phyloP scores from a whole-genome alignment of 2,329 filamentous ascomycete species.

The Fusarium graminum region DNA sequence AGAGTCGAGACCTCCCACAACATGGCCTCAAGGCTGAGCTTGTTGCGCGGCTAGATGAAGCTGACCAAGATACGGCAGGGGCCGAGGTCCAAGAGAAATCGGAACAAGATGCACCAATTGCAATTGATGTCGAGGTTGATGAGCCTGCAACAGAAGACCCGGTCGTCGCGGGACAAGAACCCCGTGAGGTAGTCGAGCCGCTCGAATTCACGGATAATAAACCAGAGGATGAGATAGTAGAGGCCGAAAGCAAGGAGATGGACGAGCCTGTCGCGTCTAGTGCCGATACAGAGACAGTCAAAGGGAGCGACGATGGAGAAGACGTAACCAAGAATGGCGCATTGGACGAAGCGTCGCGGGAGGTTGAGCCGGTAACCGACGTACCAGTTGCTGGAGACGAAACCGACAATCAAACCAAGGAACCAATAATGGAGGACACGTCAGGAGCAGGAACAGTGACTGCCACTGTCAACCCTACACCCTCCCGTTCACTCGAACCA shows the following conservation, averaged over 20 bases:
- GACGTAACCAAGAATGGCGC: conserved; percentile 26
- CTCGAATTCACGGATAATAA: conserved; percentile 19
- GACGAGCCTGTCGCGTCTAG: not conserved
- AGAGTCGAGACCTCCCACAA: conserved; percentile 75
- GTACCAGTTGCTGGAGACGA: conserved; percentile 22
- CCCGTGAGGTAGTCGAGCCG: conserved; percentile 15
- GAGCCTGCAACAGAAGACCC: conserved; percentile 13
- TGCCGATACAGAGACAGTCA: conserved; percentile 12
- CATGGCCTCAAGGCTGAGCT: conserved; percentile 80
- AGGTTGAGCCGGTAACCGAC: conserved; percentile 6
- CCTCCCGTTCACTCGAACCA: conserved; percentile 24
- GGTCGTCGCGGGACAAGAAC: conserved; percentile 2
- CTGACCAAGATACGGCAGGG: conserved; percentile 30
- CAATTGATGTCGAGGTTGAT: conserved; percentile 26
- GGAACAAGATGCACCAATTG: conserved; percentile 29
- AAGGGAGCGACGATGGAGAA: conserved; percentile 14
- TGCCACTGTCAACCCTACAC: conserved; percentile 24
- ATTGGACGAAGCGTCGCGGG: conserved; percentile 13
- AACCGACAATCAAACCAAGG: conserved; percentile 20
- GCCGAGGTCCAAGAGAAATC: conserved; percentile 16
- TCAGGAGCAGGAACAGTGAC: conserved; percentile 25
- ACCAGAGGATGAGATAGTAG: conserved; percentile 5
- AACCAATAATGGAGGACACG: conserved; percentile 23
- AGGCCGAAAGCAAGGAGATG: conserved; percentile 5
- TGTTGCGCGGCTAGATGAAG: conserved; percentile 69